These are phyloP conservation scores for Jamesozyma spencerorum DNA, from an alignment of 805 yeast genomes.

Conservation along the genomic window DNA sequence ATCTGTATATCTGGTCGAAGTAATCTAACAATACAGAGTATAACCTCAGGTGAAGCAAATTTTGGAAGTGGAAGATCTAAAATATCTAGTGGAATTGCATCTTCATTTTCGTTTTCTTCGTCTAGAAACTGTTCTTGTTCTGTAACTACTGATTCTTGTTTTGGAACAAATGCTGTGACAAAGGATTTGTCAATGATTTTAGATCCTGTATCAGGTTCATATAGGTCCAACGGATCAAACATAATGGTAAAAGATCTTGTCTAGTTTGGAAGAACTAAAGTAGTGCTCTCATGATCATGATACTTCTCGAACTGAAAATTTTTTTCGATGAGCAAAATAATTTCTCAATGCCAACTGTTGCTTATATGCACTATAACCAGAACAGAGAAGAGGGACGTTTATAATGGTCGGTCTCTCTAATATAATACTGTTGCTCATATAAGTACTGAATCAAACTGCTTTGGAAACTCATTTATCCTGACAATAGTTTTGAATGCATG, in stretches of 20 bases:
- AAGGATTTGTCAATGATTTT: constrained; percentile 1
- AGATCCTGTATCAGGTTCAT: constrained; percentile 14
- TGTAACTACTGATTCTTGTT: neutral
- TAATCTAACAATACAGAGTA: constrained; percentile 38
- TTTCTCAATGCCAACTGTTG: too few relatives aligned
- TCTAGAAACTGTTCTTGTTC: neutral
- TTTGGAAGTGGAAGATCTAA: constrained; percentile 49
- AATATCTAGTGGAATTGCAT: constrained; percentile 36
- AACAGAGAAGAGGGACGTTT: too few relatives aligned
- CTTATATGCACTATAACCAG: too few relatives aligned
- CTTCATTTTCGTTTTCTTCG: constrained; percentile 11
- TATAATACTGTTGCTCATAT: too few relatives aligned
- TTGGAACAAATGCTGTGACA: neutral
- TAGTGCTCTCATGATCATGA: too few relatives aligned
- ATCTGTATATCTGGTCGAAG: constrained; percentile 41
- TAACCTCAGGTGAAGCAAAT: constrained; percentile 39
- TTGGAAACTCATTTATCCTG: too few relatives aligned
- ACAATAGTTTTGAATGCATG: too few relatives aligned
- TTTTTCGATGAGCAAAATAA: too few relatives aligned
- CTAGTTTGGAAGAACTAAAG: too few relatives aligned
- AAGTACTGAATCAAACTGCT: too few relatives aligned
- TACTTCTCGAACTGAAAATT: too few relatives aligned
- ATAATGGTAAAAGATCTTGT: neutral
- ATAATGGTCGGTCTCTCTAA: too few relatives aligned
- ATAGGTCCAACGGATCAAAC: constrained; percentile 33